phyloP scores from a whole-genome alignment of 177 flowering plant genomes.

The Vitis hybrid region DNA sequence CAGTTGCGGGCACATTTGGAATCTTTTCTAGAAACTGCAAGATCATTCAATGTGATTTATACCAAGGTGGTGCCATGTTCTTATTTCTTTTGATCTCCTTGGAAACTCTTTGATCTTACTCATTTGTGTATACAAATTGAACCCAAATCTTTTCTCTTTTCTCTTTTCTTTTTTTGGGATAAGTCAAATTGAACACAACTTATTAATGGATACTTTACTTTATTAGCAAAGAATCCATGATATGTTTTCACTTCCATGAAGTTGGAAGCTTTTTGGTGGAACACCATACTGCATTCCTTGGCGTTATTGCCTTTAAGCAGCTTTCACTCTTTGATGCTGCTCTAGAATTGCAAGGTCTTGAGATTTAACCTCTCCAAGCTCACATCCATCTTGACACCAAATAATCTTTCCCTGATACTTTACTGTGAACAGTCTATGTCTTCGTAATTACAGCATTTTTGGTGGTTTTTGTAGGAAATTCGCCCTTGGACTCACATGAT shows the following conservation, averaged over 20 bases:
- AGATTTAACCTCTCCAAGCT: no score
- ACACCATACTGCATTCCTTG: no score
- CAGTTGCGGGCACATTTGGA: slow-evolving; percentile 74
- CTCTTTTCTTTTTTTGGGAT: no score
- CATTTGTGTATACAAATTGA: background rate
- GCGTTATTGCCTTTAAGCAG: no score
- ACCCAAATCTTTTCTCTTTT: background rate
- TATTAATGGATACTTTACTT: background rate
- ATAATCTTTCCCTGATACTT: no score
- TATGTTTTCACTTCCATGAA: background rate
- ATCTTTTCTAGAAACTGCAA: slow-evolving; percentile 92
- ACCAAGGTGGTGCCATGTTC: slow-evolving; percentile 57
- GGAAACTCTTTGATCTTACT: background rate
- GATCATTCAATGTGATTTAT: slow-evolving; percentile 82
- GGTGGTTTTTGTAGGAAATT: slow-evolving; percentile 62
- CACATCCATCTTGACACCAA: no score
- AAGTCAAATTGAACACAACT: no score
- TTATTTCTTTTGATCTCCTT: slow-evolving; percentile 4
- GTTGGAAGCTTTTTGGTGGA: no score
- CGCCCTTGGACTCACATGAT: slow-evolving; percentile 99
- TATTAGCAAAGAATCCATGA: background rate
- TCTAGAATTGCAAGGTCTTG: no score
- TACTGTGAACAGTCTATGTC: no score
- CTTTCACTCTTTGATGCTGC: no score
- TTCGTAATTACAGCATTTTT: background rate